Evolutionary conservation across 305 asterid genomes (phyloP).

Genomic region (Plantago lanceolata): DNA sequence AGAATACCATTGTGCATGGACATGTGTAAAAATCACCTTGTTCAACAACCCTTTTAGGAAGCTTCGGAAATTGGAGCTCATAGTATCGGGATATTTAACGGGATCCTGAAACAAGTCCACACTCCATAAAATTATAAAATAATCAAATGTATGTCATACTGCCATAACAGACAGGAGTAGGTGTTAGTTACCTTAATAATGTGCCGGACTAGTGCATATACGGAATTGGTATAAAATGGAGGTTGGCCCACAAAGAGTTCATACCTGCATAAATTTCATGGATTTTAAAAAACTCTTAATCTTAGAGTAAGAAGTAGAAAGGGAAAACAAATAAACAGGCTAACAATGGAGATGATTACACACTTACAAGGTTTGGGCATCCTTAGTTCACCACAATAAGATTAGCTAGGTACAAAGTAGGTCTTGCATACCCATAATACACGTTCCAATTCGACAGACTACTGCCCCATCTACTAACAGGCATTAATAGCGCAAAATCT

Average conservation of each 20-base stretch:
- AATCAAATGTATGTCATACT: conserved; percentile 10
- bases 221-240: conserved; percentile 97
- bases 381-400: conserved; percentile 19
- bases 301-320: conserved; percentile 20
- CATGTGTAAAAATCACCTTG: conserved; percentile 53
- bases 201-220: conserved; percentile 95
- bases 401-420: conserved; percentile 14
- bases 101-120: conserved; percentile 69
- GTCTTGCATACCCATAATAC: background rate
- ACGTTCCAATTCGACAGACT: no score
- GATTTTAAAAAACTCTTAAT: conserved; percentile 19
- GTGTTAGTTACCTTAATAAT: conserved; percentile 66
- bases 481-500: no score
- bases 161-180: conserved; percentile 21
- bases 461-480: no score
- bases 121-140: conserved; percentile 20
- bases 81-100: conserved; percentile 89
- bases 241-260: conserved; percentile 99
- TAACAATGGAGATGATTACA: conserved; percentile 18
- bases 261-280: conserved; percentile 44
- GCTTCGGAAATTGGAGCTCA: conserved; percentile 77
- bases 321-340: conserved; percentile 4
- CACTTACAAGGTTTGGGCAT: conserved; percentile 4
- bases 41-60: conserved; percentile 91
- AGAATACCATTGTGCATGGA: conserved; percentile 12